phyloP scores from a whole-genome alignment of 2,329 filamentous ascomycete genomes.

The Pseudopyricularia javanii region DNA sequence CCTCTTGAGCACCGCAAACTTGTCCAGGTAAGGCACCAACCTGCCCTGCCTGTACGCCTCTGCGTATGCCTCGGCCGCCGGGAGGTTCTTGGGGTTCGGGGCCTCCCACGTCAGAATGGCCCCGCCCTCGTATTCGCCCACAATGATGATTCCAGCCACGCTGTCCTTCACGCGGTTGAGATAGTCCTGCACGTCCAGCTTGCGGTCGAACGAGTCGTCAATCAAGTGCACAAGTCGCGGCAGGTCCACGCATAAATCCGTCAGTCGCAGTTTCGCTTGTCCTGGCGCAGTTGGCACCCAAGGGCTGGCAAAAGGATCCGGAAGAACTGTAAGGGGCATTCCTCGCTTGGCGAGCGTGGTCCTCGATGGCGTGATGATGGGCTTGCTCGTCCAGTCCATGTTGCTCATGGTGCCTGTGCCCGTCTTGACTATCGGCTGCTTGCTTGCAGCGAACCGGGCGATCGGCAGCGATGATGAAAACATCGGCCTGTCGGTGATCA shows the following conservation, averaged over 20 bases:
- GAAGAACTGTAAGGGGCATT: slow-evolving; percentile 77
- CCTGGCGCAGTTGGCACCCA: slow-evolving; percentile 58
- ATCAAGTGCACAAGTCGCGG: slow-evolving; percentile 75
- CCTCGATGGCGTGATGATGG: slow-evolving; percentile 15
- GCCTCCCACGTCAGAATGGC: slow-evolving; percentile 92
- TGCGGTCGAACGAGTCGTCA: slow-evolving; percentile 82
- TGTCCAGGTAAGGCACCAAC: slow-evolving; percentile 88
- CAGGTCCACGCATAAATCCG: slow-evolving; percentile 73
- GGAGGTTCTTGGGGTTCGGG: slow-evolving; percentile 24
- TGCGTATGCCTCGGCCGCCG: slow-evolving; percentile 40
- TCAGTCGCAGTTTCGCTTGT: slow-evolving; percentile 50
- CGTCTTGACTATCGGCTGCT: neutral
- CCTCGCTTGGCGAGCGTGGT: slow-evolving; percentile 83
- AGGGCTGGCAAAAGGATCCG: slow-evolving; percentile 49
- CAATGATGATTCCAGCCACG: slow-evolving; percentile 85
- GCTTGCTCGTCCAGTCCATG: neutral
- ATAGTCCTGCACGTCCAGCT: slow-evolving; percentile 75
- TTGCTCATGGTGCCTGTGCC: neutral
- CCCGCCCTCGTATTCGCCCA: slow-evolving; percentile 91
- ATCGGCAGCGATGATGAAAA: slow-evolving; percentile 83
- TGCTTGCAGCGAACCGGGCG: slow-evolving; percentile 37
- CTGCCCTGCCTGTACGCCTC: slow-evolving; percentile 41
- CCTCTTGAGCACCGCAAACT: slow-evolving; percentile 84
- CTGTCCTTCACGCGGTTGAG: slow-evolving; percentile 66
- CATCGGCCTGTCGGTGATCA: slow-evolving; percentile 87